Evolutionary conservation across 1,284 basidiomycete species (phyloP).

Genomic region (Heterobasidion irregulare): DNA sequence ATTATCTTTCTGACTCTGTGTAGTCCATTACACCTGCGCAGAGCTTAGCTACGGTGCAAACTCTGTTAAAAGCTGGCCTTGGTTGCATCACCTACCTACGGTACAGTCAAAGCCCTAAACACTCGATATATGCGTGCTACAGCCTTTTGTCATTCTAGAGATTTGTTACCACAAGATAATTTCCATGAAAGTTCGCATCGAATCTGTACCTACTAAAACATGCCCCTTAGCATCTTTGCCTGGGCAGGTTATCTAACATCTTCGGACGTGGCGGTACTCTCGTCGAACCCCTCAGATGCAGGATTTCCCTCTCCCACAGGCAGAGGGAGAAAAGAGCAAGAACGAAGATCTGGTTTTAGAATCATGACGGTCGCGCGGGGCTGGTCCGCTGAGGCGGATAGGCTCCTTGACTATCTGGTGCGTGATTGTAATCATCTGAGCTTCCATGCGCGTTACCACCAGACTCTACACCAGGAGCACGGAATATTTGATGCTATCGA

Average conservation of each 20-base stretch:
- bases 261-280: slow-evolving; percentile 31
- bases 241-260: slow-evolving; percentile 44
- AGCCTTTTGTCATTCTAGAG: slow-evolving; percentile 27
- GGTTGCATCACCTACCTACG: slow-evolving; percentile 73
- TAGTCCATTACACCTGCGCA: slow-evolving; percentile 48
- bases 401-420: slow-evolving; percentile 70
- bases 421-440: slow-evolving; percentile 14
- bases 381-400: slow-evolving; percentile 73
- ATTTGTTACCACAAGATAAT: slow-evolving; percentile 71
- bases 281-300: slow-evolving; percentile 29
- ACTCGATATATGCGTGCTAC: slow-evolving; percentile 4
- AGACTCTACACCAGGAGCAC: slow-evolving; percentile 42
- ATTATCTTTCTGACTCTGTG: slow-evolving; percentile 1
- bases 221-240: background rate
- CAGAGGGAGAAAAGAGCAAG: slow-evolving; percentile 24
- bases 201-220: background rate
- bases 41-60: slow-evolving; percentile 60
- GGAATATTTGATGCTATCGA: slow-evolving; percentile 76
- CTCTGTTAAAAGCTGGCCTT: slow-evolving; percentile 62
- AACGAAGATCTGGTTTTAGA: slow-evolving; percentile 40
- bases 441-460: slow-evolving; percentile 1
- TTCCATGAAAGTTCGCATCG: slow-evolving; percentile 56
- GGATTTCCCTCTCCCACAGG: slow-evolving; percentile 17
- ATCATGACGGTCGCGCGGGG: slow-evolving; percentile 68
- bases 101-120: slow-evolving; percentile 22